These are phyloP conservation scores for Cercis canadensis DNA, from an alignment of 306 rosid species.

Conservation along the genomic window DNA sequence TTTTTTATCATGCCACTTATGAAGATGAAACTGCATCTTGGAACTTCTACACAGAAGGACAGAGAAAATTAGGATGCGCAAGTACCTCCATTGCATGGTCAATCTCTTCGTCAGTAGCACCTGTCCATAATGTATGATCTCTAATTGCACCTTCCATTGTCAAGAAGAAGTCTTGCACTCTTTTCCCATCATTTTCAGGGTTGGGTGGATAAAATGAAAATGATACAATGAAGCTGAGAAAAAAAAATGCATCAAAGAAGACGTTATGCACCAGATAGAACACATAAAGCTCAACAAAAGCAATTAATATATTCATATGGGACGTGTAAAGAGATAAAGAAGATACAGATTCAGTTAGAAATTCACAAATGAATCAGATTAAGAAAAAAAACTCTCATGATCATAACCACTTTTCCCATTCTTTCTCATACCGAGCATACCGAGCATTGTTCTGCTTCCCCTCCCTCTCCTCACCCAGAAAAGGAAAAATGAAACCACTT, in stretches of 20 bases:
- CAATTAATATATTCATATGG: background rate
- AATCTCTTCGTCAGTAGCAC: conserved; percentile 63
- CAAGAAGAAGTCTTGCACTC: conserved; percentile 52
- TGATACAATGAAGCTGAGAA: conserved; percentile 53
- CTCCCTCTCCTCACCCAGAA: background rate
- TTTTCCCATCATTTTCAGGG: conserved; percentile 52
- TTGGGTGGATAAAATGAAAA: conserved; percentile 52
- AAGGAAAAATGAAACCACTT: no score
- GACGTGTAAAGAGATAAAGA: background rate
- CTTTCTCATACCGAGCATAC: background rate
- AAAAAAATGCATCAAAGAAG: background rate
- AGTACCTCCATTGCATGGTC: conserved; percentile 71
- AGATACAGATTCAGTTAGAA: conserved; percentile 3
- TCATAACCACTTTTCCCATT: background rate
- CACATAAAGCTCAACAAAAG: background rate
- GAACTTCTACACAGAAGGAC: background rate
- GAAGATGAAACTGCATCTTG: conserved; percentile 9
- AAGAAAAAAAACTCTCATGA: no score
- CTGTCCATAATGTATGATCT: conserved; percentile 70
- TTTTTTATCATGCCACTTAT: conserved; percentile 4
- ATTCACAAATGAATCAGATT: conserved; percentile 1
- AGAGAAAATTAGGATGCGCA: background rate
- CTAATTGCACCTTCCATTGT: conserved; percentile 52
- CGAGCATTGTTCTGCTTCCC: background rate
- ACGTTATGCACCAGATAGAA: conserved; percentile 21